phyloP scores from a whole-genome alignment of 2,329 filamentous ascomycete species.

The Nemania diffusa region DNA sequence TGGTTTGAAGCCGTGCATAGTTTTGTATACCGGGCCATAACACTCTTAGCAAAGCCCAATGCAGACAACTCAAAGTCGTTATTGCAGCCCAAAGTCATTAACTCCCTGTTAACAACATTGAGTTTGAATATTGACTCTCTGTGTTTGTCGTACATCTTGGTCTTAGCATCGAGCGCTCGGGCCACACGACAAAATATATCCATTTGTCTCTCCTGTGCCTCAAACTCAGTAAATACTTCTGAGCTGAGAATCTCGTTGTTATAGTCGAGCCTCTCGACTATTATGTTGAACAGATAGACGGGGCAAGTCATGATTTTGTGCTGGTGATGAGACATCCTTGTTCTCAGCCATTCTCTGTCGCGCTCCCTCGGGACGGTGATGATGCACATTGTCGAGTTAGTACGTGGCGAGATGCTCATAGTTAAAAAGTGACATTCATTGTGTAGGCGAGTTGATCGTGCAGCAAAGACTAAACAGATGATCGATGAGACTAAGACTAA shows the following conservation, averaged over 20 bases:
- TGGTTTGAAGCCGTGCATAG: slow-evolving; percentile 11
- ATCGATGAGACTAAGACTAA: slow-evolving; percentile 15
- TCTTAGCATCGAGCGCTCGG: background rate
- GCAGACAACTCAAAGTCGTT: slow-evolving; percentile 21
- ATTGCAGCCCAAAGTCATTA: slow-evolving; percentile 19
- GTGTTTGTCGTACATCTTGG: slow-evolving; percentile 12
- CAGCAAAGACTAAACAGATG: slow-evolving; percentile 22
- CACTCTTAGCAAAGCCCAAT: slow-evolving; percentile 17
- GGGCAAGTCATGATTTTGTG: slow-evolving; percentile 12
- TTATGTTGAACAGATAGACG: slow-evolving; percentile 22
- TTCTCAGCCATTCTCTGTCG: slow-evolving; percentile 12
- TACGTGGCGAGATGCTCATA: slow-evolving; percentile 16
- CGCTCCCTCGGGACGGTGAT: slow-evolving; percentile 11
- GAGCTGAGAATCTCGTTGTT: slow-evolving; percentile 9
- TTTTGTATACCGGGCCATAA: slow-evolving; percentile 19
- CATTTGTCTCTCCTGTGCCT: slow-evolving; percentile 15
- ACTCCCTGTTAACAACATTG: slow-evolving; percentile 10
- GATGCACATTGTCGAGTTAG: slow-evolving; percentile 24
- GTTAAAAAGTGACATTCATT: slow-evolving; percentile 11
- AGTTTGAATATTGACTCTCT: slow-evolving; percentile 2
- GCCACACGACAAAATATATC: background rate
- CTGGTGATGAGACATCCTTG: background rate
- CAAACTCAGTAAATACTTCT: slow-evolving; percentile 13
- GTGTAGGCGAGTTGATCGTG: slow-evolving; percentile 17
- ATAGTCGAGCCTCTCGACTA: slow-evolving; percentile 17